Conservation (phyloP, 1,284 basidiomycete species). For the Abortiporus biennis region DNA sequence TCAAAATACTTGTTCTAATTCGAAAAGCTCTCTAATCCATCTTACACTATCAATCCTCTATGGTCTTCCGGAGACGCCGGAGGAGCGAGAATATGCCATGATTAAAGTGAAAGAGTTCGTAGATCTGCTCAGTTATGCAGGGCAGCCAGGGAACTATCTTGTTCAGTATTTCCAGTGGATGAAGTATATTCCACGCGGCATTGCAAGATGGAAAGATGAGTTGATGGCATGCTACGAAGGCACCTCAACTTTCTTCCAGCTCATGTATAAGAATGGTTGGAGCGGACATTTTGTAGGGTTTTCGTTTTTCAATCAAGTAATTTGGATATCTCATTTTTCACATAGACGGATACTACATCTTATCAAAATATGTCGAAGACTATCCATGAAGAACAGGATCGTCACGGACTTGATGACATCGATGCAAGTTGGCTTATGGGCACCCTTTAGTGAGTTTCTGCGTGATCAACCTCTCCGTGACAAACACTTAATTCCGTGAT, state of each 20-base stretch:
- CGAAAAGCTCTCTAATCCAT: slow-evolving; percentile 1
- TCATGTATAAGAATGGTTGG: background rate
- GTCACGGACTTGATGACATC: slow-evolving; percentile 4
- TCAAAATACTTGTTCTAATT: background rate
- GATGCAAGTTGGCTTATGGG: slow-evolving; percentile 7
- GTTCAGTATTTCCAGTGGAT: background rate
- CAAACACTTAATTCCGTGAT: background rate
- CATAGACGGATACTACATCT: too few relatives aligned
- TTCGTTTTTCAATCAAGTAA: too few relatives aligned
- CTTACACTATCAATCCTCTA: slow-evolving; percentile 7
- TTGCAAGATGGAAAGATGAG: slow-evolving; percentile 16
- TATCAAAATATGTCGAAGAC: too few relatives aligned
- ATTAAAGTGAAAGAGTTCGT: background rate
- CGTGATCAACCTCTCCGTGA: background rate
- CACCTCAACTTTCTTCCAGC: slow-evolving; percentile 5
- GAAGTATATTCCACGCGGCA: background rate
- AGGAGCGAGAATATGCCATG: background rate
- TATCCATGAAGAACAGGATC: too few relatives aligned
- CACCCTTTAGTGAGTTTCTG: slow-evolving; percentile 7
- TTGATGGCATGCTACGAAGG: slow-evolving; percentile 11
- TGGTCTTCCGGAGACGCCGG: background rate
- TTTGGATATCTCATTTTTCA: too few relatives aligned
- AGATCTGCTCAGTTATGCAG: background rate
- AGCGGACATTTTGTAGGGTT: too few relatives aligned
- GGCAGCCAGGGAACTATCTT: background rate